Evolutionary conservation across 2,329 filamentous ascomycete species (phyloP), one percentile per base, ranked within the genome.

Genomic region (Colletotrichum salicis): DNA sequence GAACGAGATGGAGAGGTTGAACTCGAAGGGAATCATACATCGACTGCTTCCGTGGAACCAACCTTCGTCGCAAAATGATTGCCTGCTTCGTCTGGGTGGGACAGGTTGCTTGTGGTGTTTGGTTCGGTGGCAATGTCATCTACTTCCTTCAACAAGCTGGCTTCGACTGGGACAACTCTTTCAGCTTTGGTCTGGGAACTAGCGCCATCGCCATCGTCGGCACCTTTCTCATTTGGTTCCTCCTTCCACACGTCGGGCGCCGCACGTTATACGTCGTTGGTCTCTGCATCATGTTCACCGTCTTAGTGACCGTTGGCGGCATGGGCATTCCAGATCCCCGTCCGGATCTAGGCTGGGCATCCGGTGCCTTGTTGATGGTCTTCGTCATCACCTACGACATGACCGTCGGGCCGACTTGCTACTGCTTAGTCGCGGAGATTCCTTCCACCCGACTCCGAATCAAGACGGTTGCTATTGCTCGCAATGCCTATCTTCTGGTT

Each of bases 181-280:
- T 48, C 41, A 48, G 7, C 19, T 48, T 48, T 48, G 41, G 41
- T 48, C 41, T 48, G 19, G 19, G 41, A n/a, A 22, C 19, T n/a
- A 48, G 7, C 3, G 19, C 41, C 41, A 48, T 48, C 15, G 19
- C 41, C 3, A 22, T 48, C 8, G 41, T 48, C 19, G 41, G 41
- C 7, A 48, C 19, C 4, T 48, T 48, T 22, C 41, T 48, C 19
- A 22, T 19, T 5, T 1, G 77, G 78, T 33, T 69, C 75, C 2
- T 77, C 73, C 29, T 58, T 75, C 15, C 15, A 6, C 78, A 81
- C 31, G 54, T 84, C 15, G 83, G 83, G 0, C 76, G 83, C 3
- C 78, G 78, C 1, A 83, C 82, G 0, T 78, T 85, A 12, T 84
- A 84, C 29, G 83, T 84, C 77, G 70, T 68, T 5, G 83, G 83